A percentile compares a stretch with the other conserved stretches of the same genome.
phyloP scores from a whole-genome alignment of 2,329 filamentous ascomycete genomes.

The Mycogone perniciosa region DNA sequence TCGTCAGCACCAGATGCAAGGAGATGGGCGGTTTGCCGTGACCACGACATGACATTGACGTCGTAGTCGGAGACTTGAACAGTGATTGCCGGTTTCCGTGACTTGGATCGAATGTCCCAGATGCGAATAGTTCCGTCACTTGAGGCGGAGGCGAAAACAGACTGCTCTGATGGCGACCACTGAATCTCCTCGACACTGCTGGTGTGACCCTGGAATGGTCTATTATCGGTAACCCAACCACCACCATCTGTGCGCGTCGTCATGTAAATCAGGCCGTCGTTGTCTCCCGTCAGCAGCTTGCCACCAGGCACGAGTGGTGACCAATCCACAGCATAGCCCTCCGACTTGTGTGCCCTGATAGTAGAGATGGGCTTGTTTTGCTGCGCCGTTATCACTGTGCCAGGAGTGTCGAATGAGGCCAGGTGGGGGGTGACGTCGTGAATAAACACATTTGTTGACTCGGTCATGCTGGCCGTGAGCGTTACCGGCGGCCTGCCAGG shows the following conservation, averaged over 20 bases:
- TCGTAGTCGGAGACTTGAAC: constrained; percentile 79
- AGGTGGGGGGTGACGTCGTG: constrained; percentile 92
- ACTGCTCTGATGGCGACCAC: constrained; percentile 89
- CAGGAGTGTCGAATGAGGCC: constrained; percentile 81
- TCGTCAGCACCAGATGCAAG: constrained; percentile 91
- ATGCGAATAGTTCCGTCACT: constrained; percentile 92
- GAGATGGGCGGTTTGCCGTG: constrained; percentile 76
- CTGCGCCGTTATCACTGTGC: constrained; percentile 68
- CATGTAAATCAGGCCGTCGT: constrained; percentile 80
- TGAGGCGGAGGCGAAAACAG: constrained; percentile 90
- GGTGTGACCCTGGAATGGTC: constrained; percentile 76
- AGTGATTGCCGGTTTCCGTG: constrained; percentile 77
- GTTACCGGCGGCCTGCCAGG: constrained; percentile 69
- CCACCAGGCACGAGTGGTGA: constrained; percentile 69
- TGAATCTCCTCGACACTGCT: constrained; percentile 90
- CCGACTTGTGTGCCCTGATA: constrained; percentile 82
- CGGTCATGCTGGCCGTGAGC: constrained; percentile 85
- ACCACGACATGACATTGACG: constrained; percentile 97
- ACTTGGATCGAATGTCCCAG: constrained; percentile 92
- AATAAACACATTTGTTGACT: constrained; percentile 81
- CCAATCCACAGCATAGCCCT: constrained; percentile 98
- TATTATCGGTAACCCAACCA: constrained; percentile 80
- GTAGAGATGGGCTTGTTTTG: constrained; percentile 86
- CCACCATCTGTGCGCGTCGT: constrained; percentile 84
- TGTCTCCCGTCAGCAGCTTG: constrained; percentile 87